Conservation (phyloP, 805 yeast genomes). For the Hyphopichia homilentoma region DNA sequence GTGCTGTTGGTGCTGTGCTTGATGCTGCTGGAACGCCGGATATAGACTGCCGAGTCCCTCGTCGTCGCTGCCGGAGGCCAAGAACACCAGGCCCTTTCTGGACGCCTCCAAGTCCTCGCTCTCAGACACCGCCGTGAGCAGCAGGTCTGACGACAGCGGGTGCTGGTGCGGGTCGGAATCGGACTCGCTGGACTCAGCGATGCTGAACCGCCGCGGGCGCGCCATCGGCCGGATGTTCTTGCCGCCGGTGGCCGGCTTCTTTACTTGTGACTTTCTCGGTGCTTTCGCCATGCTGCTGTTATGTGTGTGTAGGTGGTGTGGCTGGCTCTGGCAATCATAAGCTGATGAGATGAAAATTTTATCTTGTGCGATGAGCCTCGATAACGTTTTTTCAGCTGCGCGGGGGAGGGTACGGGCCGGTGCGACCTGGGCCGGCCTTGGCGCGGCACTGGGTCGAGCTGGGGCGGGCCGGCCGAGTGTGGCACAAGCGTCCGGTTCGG, state of each 20-base stretch:
- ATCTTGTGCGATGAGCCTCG: too few species aligned
- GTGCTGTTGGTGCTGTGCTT: too few species aligned
- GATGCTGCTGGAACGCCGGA: constrained; percentile 20
- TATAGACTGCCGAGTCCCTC: constrained; percentile 18
- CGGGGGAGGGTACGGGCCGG: too few species aligned
- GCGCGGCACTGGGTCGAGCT: too few species aligned
- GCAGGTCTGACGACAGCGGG: constrained; percentile 38
- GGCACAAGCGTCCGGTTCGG: too few species aligned
- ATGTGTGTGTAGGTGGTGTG: too few species aligned
- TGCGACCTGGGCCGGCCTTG: too few species aligned
- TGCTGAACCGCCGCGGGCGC: constrained; percentile 28
- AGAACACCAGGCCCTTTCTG: constrained; percentile 7
- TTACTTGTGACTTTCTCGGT: constrained; percentile 19
- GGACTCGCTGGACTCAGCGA: constrained; percentile 30
- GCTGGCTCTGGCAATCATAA: too few species aligned
- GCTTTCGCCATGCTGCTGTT: constrained; percentile 33
- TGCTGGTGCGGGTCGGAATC: constrained; percentile 23
- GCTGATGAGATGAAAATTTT: too few species aligned
- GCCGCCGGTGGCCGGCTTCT: constrained; percentile 21
- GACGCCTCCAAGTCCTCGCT: constrained; percentile 12
- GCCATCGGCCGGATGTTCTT: constrained; percentile 27
- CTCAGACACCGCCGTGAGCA: constrained; percentile 38
- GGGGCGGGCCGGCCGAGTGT: too few species aligned
- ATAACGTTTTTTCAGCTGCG: too few species aligned
- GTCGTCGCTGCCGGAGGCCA: constrained; percentile 4